Percentiles rank a stretch among this genome's conserved stretches.
Evolutionary conservation across 2,329 filamentous ascomycete genomes (phyloP).

Genomic region (Diaporthe nobilis): DNA sequence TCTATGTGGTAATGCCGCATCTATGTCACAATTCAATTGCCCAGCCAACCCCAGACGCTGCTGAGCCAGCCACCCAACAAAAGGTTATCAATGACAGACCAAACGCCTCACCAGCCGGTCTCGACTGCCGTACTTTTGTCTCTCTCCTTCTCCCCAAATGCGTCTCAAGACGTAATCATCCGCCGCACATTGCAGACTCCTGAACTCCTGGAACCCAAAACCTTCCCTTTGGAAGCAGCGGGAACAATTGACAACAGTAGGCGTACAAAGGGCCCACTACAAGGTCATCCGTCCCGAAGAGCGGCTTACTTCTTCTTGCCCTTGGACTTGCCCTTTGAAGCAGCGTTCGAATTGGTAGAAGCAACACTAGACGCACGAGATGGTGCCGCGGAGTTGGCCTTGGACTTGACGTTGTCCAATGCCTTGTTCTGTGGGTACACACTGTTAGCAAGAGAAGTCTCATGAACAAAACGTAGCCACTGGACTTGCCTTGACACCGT

Average conservation of each 20-base stretch:
- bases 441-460: constrained; percentile 27
- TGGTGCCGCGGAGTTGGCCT: constrained; percentile 80
- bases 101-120: constrained; percentile 31
- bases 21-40: constrained; percentile 18
- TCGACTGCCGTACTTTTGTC: constrained; percentile 26
- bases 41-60: constrained; percentile 13
- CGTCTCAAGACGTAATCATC: background rate
- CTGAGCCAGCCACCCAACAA: constrained; percentile 29
- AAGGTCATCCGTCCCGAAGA: background rate
- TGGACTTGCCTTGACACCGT: constrained; percentile 82
- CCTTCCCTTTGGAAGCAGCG: background rate
- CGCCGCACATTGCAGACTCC: constrained; percentile 24
- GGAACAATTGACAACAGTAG: background rate
- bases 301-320: constrained; percentile 66
- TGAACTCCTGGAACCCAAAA: constrained; percentile 32
- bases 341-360: constrained; percentile 75
- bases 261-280: background rate
- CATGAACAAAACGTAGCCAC: constrained; percentile 26
- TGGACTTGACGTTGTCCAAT: constrained; percentile 89
- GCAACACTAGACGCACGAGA: constrained; percentile 91
- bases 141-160: background rate
- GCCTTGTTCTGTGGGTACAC: constrained; percentile 82
- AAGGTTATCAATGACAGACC: constrained; percentile 19
- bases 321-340: constrained; percentile 60
- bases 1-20: constrained; percentile 30